Evolutionary conservation across 2,329 filamentous ascomycete genomes (phyloP).

Genomic region (Davidsoniella neocaledoniae): DNA sequence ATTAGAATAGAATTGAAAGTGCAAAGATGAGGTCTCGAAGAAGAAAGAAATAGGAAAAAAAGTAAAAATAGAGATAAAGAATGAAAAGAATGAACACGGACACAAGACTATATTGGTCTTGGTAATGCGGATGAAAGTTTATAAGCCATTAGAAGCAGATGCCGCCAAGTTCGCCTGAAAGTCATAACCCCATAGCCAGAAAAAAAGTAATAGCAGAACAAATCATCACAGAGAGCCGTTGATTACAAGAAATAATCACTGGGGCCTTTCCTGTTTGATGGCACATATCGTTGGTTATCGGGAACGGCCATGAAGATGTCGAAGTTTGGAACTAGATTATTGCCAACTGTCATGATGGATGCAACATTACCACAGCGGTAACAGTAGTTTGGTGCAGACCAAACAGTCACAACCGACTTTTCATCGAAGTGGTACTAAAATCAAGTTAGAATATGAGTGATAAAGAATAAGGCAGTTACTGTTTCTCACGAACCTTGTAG

Average conservation of each 20-base stretch:
- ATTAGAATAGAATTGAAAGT: no score
- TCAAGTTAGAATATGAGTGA: constrained; percentile 17
- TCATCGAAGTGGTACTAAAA: constrained; percentile 76
- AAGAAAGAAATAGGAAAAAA: neutral
- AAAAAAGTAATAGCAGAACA: neutral
- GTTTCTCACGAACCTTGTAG: constrained; percentile 53
- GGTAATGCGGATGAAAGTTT: neutral
- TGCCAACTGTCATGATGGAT: constrained; percentile 84
- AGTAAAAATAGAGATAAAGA: neutral
- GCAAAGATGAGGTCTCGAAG: neutral
- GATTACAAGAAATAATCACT: constrained; percentile 53
- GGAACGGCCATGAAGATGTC: constrained; percentile 85
- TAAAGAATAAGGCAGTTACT: neutral
- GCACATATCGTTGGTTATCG: constrained; percentile 66
- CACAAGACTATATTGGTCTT: neutral
- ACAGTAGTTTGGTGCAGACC: constrained; percentile 93
- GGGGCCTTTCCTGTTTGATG: constrained; percentile 49
- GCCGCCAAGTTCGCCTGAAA: neutral
- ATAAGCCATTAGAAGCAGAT: neutral
- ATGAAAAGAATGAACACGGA: neutral
- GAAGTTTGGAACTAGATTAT: constrained; percentile 76
- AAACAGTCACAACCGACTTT: constrained; percentile 92
- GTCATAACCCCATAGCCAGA: neutral
- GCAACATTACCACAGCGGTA: constrained; percentile 94
- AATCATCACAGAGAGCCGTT: neutral